Base-by-base conservation (phyloP, 495 filamentous ascomycete genomes). In the Neurospora sp. region DNA sequence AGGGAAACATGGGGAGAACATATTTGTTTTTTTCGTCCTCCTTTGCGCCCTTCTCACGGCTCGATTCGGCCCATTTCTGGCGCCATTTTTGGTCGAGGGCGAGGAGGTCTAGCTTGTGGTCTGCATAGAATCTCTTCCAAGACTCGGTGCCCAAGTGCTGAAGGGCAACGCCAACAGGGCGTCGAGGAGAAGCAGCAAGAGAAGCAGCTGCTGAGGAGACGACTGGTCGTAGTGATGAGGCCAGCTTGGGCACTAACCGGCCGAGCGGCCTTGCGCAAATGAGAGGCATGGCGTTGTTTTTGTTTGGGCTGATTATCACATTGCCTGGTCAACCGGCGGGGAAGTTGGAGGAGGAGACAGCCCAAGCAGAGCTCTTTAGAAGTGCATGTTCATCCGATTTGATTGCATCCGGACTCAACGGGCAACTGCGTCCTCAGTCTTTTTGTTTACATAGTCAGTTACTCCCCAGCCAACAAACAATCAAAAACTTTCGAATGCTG, bases 1-100 rank as follows among this genome's bases (percentile, higher is more conserved):
- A 97, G 2, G 94, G 94, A 77, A 97, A 97, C 94, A 97, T 97
- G 72, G 94, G 91, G 28, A 96, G 84, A 76, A 97, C 88, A 78
- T 95, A 97, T 76, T 88, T 91, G 76, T 89, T 90, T 71, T 72
- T 77, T 48, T 74, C 72, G 40, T 43, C 75, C 21, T 76, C 34
- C 54, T 19, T 28, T 62, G 54, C 13, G 0, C 24, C 24, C 24
- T 2, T 31, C 5, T 40, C 71, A 71, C 42, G 76, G 48, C 54
- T 59, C 9, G 59, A 43, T 34, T 74, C 72, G 69, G 81, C 78
- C 74, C 78, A 74, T 76, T 77, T 86, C 54, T 80, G 75, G 42
- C 89, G 91, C 93, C 93, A 96, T 90, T 94, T 94, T 72, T 81
- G 80, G 75, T 94, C 92, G 37, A 96, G 82, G 10, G 85, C 85